Evolutionary conservation across 345 rosid species (phyloP), one percentile per base, ranked within the genome.

Genomic region (Eucalyptus polyanthemos): DNA sequence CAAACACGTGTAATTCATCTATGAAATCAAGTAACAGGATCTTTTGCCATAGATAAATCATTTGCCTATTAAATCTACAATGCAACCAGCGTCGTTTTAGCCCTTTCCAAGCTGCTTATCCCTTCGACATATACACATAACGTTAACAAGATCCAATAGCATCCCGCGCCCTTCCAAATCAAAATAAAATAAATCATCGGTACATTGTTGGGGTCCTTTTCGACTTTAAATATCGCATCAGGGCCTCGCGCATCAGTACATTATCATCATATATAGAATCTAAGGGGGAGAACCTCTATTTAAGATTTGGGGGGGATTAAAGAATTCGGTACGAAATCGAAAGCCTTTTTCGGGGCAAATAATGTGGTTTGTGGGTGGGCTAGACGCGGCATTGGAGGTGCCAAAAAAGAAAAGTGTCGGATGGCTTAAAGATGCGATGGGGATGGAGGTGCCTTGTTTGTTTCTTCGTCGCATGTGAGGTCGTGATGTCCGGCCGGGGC

Each of bases 141-240:
- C 81, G 0, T 34, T 19, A 34, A 37, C 25, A 5, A 37, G 1
- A 19, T 40, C 14, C 6, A 56, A 10, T 2, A 5, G 22, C 25
- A 37, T 72, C 27, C 1, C 14, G 25, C 1, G 27, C 14, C 22
- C 14, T 3, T 37, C 45, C 7, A 9, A 6, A 31, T 19, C 4
- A 1, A 34, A 34, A 17, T 72, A 31, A 31, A 31, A 19, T 15
- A 19, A 72, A 72, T 72, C 40, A 1, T 6, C 1, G 4, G 44
- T 4, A 17, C 24, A 5, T 9, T 0, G 1, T 2, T 27, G 13
- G 62, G 47, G 8, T 22, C 24, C 15, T 19, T 76, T 11, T 37
- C 83, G 4, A 76, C 47, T 76, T 76, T 76, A 37, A 14, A 11
- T 40, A 19, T 19, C 14, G 15, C 25, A 40, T 76, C 47, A 2